Evolutionary conservation across 2,329 filamentous ascomycete genomes (phyloP).

Genomic region (Aspergillus pseudonomiae): DNA sequence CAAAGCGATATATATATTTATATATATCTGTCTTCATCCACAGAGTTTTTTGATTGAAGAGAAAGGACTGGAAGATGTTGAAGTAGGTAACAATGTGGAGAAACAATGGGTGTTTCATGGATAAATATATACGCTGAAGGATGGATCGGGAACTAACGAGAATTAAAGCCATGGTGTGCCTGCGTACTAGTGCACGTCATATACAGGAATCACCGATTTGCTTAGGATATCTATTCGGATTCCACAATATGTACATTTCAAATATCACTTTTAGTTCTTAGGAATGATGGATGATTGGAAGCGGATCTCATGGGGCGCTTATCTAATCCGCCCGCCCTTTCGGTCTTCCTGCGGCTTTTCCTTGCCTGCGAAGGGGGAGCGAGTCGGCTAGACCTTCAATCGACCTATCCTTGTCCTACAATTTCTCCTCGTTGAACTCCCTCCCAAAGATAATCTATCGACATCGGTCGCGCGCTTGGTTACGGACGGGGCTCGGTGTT

Average conservation of each 20-base stretch:
- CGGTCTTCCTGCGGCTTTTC: slow-evolving; percentile 18
- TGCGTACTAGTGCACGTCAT: slow-evolving; percentile 7
- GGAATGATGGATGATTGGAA: slow-evolving; percentile 7
- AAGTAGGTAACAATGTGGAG: not conserved
- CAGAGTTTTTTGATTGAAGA: not conserved
- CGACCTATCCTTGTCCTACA: slow-evolving; percentile 9
- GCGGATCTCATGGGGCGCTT: slow-evolving; percentile 20
- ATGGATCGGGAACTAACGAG: not conserved
- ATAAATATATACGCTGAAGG: not conserved
- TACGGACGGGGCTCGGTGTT: slow-evolving; percentile 3
- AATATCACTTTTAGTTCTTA: not conserved
- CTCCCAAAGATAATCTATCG: not conserved
- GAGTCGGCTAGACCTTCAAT: slow-evolving; percentile 11
- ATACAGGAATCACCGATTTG: not conserved
- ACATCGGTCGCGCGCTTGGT: slow-evolving; percentile 7
- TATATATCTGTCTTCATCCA: not conserved
- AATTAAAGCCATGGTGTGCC: not conserved
- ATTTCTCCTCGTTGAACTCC: slow-evolving; percentile 1
- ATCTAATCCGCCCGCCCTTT: slow-evolving; percentile 32
- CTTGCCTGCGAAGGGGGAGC: slow-evolving; percentile 20
- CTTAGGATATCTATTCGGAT: not conserved
- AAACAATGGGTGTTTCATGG: not conserved
- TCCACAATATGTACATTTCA: not conserved
- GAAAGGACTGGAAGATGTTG: not conserved
- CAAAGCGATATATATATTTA: not conserved